Evolutionary conservation across 179 eudicot genomes (phyloP).

Genomic region (Spergularia azorica): DNA sequence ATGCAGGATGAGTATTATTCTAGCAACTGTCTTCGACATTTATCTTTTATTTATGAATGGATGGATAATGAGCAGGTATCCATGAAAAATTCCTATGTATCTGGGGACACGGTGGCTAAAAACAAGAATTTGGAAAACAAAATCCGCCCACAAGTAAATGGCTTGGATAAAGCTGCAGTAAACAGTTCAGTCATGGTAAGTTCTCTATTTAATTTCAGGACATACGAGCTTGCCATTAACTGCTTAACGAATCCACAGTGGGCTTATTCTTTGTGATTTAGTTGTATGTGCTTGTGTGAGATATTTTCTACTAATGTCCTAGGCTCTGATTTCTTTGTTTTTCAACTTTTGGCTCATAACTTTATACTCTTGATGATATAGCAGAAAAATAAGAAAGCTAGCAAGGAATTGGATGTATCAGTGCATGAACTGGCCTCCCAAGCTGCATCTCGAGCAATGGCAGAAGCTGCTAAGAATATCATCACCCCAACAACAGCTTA

Average conservation of each 20-base stretch:
- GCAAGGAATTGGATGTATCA: conserved; percentile 55
- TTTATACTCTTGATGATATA: conserved; percentile 11
- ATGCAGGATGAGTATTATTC: not conserved
- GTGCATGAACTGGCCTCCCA: conserved; percentile 90
- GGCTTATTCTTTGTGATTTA: not conserved
- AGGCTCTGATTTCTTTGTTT: no score
- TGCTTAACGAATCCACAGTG: not conserved
- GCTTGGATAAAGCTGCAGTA: conserved; percentile 27
- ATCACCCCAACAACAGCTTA: conserved; percentile 78
- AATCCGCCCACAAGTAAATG: conserved; percentile 25
- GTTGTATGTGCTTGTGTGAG: no score
- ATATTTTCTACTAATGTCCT: no score
- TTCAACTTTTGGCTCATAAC: not conserved
- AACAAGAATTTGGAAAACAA: conserved; percentile 21
- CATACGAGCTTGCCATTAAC: not conserved
- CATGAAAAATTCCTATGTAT: conserved; percentile 18
- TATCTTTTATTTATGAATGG: conserved; percentile 16
- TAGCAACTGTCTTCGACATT: not conserved
- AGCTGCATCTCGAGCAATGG: conserved; percentile 78
- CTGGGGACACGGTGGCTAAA: conserved; percentile 28
- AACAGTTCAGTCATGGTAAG: conserved; percentile 34
- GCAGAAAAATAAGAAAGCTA: conserved; percentile 44
- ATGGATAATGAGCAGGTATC: conserved; percentile 44
- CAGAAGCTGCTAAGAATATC: conserved; percentile 81
- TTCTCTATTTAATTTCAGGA: not conserved